Conservation (phyloP, 139 green algal genomes). For the Diplosphaera chodatii region DNA sequence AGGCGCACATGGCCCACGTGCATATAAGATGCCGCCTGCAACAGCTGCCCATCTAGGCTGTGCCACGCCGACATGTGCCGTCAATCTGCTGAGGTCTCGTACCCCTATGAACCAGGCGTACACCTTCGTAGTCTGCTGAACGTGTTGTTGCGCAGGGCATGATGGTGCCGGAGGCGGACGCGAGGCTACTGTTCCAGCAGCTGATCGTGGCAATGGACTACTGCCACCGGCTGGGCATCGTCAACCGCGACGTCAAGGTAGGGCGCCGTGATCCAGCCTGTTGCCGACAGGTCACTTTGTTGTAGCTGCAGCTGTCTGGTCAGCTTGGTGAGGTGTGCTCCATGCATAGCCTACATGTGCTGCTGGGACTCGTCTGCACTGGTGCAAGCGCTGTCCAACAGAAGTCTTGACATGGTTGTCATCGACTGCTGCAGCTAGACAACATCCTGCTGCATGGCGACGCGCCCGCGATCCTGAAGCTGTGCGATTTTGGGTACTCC, state of each 20-base stretch:
- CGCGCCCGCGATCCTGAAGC: slow-evolving; percentile 32
- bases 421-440: neutral
- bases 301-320: too few relatives aligned
- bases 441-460: neutral
- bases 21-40: neutral
- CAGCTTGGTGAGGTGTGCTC: too few relatives aligned
- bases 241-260: slow-evolving; percentile 80
- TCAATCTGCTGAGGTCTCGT: too few relatives aligned
- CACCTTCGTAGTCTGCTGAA: too few relatives aligned
- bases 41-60: too few relatives aligned
- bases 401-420: neutral
- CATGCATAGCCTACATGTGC: too few relatives aligned
- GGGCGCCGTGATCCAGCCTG: too few relatives aligned
- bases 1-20: slow-evolving; percentile 1
- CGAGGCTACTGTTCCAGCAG: neutral
- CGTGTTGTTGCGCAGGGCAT: neutral
- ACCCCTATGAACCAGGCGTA: too few relatives aligned
- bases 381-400: neutral
- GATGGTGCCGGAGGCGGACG: neutral
- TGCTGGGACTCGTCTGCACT: too few relatives aligned
- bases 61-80: too few relatives aligned
- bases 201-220: slow-evolving; percentile 90
- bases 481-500: slow-evolving; percentile 58
- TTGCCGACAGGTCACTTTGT: too few relatives aligned
- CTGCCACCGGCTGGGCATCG: slow-evolving; percentile 82